Conservation (phyloP, 352 stramenopile species). For the Peronospora destructor region DNA sequence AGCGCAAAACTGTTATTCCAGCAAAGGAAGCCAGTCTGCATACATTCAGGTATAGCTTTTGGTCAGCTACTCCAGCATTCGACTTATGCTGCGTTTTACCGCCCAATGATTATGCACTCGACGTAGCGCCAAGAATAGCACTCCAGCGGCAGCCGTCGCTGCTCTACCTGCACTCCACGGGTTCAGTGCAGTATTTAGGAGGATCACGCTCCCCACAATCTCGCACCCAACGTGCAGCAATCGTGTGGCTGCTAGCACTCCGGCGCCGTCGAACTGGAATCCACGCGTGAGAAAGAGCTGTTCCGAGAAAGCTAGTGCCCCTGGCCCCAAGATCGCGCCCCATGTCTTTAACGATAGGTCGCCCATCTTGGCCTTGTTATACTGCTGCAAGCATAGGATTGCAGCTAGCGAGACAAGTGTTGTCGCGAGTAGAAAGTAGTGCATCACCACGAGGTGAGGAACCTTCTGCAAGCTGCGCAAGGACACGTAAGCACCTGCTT, state of each 20-base stretch:
- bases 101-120: constrained; percentile 31
- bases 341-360: constrained; percentile 18
- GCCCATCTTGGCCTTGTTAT: constrained; percentile 22
- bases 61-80: constrained; percentile 6
- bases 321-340: constrained; percentile 31
- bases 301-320: constrained; percentile 36
- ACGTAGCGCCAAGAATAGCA: constrained; percentile 17
- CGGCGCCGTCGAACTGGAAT: constrained; percentile 55
- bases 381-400: constrained; percentile 24
- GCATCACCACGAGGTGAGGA: constrained; percentile 49
- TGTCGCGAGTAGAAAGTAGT: constrained; percentile 46
- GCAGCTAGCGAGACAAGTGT: constrained; percentile 34
- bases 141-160: constrained; percentile 29
- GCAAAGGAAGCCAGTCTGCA: too few relatives aligned
- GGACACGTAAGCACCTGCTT: constrained; percentile 37
- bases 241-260: constrained; percentile 39
- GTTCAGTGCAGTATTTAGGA: constrained; percentile 36
- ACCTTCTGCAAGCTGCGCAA: constrained; percentile 42
- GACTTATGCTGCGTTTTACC: constrained; percentile 15
- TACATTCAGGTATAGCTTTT: too few relatives aligned
- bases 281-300: constrained; percentile 54
- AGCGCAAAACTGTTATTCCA: too few relatives aligned
- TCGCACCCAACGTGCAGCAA: constrained; percentile 51
- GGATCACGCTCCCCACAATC: constrained; percentile 40
- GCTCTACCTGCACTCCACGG: constrained; percentile 40